Conservation (phyloP, 352 stramenopile species). For the Phytophthora agathidicida region DNA sequence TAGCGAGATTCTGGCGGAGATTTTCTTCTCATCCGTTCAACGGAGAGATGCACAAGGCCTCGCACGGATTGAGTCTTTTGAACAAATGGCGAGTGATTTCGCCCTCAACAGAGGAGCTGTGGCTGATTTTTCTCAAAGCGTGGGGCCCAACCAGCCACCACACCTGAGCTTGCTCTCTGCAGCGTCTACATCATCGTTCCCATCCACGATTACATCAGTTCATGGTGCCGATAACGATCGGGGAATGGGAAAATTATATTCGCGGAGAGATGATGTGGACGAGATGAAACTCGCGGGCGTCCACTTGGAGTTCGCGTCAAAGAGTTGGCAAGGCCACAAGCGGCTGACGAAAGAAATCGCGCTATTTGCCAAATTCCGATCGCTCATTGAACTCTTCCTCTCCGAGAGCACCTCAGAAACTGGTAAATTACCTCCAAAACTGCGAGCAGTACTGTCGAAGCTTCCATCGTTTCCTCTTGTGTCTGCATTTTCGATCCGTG, state of each 20-base stretch:
- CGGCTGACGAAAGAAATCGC: conserved; percentile 59
- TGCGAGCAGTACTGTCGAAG: conserved; percentile 38
- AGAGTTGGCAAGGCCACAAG: conserved; percentile 76
- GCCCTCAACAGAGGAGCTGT: conserved; percentile 22
- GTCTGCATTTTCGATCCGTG: conserved; percentile 64
- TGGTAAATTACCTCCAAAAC: conserved; percentile 12
- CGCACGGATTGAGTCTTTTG: conserved; percentile 33
- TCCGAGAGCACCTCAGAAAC: conserved; percentile 37
- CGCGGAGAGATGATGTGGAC: conserved; percentile 46
- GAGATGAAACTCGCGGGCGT: conserved; percentile 62
- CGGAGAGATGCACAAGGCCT: conserved; percentile 36
- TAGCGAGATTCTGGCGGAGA: conserved; percentile 64
- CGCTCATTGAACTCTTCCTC: conserved; percentile 57
- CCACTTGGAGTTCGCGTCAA: conserved; percentile 66
- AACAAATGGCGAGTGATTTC: conserved; percentile 38
- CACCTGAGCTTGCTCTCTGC: conserved; percentile 32
- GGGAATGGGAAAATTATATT: not conserved
- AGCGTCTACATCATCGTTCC: conserved; percentile 32
- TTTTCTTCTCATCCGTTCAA: conserved; percentile 64
- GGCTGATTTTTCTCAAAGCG: conserved; percentile 14
- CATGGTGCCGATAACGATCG: conserved; percentile 5
- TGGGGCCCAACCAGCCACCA: not conserved
- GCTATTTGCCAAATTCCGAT: conserved; percentile 56
- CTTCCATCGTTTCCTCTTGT: conserved; percentile 63
- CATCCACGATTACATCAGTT: conserved; percentile 9